phyloP scores from a whole-genome alignment of 2,329 filamentous ascomycete genomes.

The Fusarium globosum region DNA sequence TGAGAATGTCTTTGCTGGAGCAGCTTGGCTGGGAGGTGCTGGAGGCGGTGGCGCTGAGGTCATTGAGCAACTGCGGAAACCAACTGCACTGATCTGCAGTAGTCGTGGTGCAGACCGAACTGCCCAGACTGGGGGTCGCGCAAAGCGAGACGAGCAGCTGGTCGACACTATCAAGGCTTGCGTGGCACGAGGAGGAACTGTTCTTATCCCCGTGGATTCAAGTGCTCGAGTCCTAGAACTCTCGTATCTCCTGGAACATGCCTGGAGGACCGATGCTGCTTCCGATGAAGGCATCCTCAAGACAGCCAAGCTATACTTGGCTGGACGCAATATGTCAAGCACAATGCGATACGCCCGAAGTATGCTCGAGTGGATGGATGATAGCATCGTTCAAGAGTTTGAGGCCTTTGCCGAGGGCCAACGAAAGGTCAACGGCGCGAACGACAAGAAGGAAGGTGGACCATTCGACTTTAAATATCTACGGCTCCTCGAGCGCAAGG shows the following conservation, averaged over 20 bases:
- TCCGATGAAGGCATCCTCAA: slow-evolving; percentile 64
- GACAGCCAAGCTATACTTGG: slow-evolving; percentile 77
- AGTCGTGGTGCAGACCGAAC: slow-evolving; percentile 80
- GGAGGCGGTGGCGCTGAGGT: slow-evolving; percentile 87
- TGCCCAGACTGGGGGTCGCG: slow-evolving; percentile 76
- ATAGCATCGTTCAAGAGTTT: slow-evolving; percentile 91
- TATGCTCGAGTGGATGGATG: slow-evolving; percentile 99
- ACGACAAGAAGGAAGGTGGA: slow-evolving; percentile 67
- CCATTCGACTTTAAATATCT: slow-evolving; percentile 93
- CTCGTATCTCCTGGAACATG: slow-evolving; percentile 90
- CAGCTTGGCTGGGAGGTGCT: slow-evolving; percentile 89
- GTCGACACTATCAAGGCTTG: slow-evolving; percentile 84
- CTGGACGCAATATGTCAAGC: slow-evolving; percentile 85
- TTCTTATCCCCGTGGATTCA: slow-evolving; percentile 93
- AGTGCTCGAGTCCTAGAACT: slow-evolving; percentile 94
- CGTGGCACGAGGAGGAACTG: slow-evolving; percentile 84
- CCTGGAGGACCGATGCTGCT: slow-evolving; percentile 78
- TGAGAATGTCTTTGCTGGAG: slow-evolving; percentile 93
- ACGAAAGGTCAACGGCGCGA: slow-evolving; percentile 58
- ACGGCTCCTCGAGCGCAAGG: slow-evolving; percentile 82
- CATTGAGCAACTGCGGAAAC: slow-evolving; percentile 91
- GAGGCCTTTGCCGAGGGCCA: slow-evolving; percentile 73
- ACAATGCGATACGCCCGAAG: slow-evolving; percentile 92
- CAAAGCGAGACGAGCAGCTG: slow-evolving; percentile 86
- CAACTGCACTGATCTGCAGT: slow-evolving; percentile 93